Evolutionary conservation across 352 stramenopile species (phyloP).

Genomic region (Phytophthora pistaciae): DNA sequence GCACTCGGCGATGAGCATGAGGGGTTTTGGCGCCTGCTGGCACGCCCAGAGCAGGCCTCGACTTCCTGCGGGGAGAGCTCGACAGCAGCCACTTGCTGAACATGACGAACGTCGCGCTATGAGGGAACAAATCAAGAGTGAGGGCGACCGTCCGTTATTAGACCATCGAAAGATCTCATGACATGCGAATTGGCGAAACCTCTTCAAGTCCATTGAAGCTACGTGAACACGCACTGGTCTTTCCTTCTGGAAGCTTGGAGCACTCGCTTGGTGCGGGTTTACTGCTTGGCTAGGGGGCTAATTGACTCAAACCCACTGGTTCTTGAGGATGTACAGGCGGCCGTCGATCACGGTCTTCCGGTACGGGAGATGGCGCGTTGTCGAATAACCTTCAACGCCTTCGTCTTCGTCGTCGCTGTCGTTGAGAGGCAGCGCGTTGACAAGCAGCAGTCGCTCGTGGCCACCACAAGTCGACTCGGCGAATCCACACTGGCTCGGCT

Average conservation of each 20-base stretch:
- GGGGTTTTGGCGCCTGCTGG: background rate
- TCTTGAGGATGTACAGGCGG: constrained; percentile 10
- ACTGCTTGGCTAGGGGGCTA: too few species aligned
- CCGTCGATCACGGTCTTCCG: constrained; percentile 16
- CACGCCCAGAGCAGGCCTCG: background rate
- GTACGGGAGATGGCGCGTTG: constrained; percentile 21
- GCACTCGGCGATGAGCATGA: background rate
- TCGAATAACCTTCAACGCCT: background rate
- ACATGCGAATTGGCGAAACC: background rate
- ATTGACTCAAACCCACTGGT: constrained; percentile 32
- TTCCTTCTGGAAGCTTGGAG: background rate
- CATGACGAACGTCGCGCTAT: background rate
- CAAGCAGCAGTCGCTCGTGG: constrained; percentile 22
- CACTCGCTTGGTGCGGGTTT: too few species aligned
- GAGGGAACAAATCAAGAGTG: background rate
- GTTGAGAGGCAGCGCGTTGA: constrained; percentile 20
- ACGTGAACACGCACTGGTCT: background rate
- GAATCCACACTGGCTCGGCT: constrained; percentile 6
- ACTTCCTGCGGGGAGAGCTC: background rate
- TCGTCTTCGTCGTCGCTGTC: constrained; percentile 9
- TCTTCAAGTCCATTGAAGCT: background rate
- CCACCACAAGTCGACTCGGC: constrained; percentile 11
- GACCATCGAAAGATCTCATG: background rate
- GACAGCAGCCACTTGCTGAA: background rate
- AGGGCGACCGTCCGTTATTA: background rate